Conservation (phyloP, 176 grass and related monocot genomes). For the Oryza coarctata region DNA sequence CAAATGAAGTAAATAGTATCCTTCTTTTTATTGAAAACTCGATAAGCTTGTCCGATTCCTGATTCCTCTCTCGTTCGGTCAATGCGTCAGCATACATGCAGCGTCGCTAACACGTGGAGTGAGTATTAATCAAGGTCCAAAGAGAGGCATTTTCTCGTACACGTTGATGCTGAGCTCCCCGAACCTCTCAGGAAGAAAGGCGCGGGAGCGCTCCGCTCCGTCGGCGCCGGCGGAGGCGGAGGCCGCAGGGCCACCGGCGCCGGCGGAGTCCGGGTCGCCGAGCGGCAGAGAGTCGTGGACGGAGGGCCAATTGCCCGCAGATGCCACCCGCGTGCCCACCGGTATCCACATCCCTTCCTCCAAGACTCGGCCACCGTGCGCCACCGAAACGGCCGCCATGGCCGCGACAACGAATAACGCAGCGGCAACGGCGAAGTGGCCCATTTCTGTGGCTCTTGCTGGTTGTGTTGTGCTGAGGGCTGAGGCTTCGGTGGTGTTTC, state of each 20-base stretch:
- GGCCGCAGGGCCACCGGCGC: neutral
- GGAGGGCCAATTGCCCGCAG: neutral
- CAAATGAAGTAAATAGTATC: neutral
- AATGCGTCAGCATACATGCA: too few relatives aligned
- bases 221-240: neutral
- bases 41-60: neutral
- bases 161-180: neutral
- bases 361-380: neutral
- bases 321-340: neutral
- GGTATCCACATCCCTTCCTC: neutral
- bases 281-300: neutral
- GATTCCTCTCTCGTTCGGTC: neutral
- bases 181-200: neutral
- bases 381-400: neutral
- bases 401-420: neutral
- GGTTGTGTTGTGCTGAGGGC: too few relatives aligned
- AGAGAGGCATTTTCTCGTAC: slow-evolving; percentile 17
- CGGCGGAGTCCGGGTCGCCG: neutral
- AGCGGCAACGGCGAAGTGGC: neutral
- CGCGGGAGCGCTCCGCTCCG: neutral
- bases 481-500: neutral
- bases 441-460: neutral
- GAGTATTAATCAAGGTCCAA: neutral
- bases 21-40: neutral
- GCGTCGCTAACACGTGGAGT: too few relatives aligned